Evolutionary conservation across 176 grass and related monocot genomes (phyloP).

Genomic region (Triticum aestivum): DNA sequence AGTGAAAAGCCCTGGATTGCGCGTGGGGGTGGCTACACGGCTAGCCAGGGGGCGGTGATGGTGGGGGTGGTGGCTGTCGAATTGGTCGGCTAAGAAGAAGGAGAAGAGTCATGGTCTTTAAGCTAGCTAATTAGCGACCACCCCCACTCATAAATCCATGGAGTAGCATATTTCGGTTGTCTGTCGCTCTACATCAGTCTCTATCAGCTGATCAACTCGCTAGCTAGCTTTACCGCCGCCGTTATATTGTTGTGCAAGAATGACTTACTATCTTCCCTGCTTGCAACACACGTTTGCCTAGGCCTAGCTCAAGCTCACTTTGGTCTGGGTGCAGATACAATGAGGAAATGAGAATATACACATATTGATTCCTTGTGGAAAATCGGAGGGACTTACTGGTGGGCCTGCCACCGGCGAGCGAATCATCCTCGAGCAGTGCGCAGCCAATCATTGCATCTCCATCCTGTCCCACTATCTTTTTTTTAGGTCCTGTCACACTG

Average conservation of each 20-base stretch:
- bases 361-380: background rate
- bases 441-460: background rate
- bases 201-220: background rate
- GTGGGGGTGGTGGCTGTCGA: conserved; percentile 20
- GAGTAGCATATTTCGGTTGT: background rate
- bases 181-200: background rate
- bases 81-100: conserved; percentile 44
- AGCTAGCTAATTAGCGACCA: conserved; percentile 2
- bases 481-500: too few relatives aligned
- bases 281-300: conserved; percentile 19
- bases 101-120: background rate
- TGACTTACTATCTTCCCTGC: conserved; percentile 16
- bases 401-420: background rate
- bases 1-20: conserved; percentile 28
- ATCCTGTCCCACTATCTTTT: too few relatives aligned
- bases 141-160: background rate
- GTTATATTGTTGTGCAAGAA: conserved; percentile 49
- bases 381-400: too few relatives aligned
- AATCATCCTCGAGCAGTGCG: conserved; percentile 8
- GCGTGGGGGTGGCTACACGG: conserved; percentile 17
- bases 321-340: too few relatives aligned
- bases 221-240: conserved; percentile 37
- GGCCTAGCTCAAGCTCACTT: background rate
- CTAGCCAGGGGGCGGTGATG: background rate
- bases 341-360: background rate